Evolutionary conservation across 2,329 filamentous ascomycete genomes (phyloP), one percentile per base, ranked within the genome.

Genomic region (Alternaria triticina): DNA sequence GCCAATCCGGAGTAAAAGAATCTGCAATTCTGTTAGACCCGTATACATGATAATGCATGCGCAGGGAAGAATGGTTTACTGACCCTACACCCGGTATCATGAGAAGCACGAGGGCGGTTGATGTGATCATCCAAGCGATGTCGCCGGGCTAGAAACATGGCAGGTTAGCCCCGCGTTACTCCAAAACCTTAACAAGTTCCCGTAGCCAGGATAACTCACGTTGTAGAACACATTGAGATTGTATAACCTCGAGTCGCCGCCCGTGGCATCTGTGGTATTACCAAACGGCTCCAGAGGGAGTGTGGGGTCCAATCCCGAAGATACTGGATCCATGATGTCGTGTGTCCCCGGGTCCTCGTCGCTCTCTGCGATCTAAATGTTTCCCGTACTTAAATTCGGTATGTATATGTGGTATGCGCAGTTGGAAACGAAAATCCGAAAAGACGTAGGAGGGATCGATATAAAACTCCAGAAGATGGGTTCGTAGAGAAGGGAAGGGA

Each of bases 1-100:
- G 94, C 93, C 15, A 97, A 90, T 68, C 93, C 94, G 46, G 92
- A 95, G 85, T 97, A 97, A 86, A 97, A 97, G 86, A 97, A 96
- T 57, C 93, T 88, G 68, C 15, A 23, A 36, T 17, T 40, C 40
- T 23, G 60, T 66, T 44, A 62, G 45, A 54, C 33, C 43, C 45
- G 23, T 43, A 22, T 51, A 30, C 51, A 30, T 49, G 40, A 45
- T 33, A 52, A 45, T 44, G 23, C n/a, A 56, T 10, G 40, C 23
- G 17, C 30, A 9, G 7, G 13, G 22, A 11, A 22, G 13, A 15
- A 4, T 20, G 8, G 17, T 5, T 57, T 43, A 72, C 80, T 69
- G 82, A 88, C 86, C 87, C 94, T 75, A 97, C 93, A 61, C 94
- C 94, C 40, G 94, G 94, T 79, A 97, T 93, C 93, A 97, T 97